Evolutionary conservation across 768 basidiomycete species (phyloP).

Genomic region (Erythrobasidium yunnanense): DNA sequence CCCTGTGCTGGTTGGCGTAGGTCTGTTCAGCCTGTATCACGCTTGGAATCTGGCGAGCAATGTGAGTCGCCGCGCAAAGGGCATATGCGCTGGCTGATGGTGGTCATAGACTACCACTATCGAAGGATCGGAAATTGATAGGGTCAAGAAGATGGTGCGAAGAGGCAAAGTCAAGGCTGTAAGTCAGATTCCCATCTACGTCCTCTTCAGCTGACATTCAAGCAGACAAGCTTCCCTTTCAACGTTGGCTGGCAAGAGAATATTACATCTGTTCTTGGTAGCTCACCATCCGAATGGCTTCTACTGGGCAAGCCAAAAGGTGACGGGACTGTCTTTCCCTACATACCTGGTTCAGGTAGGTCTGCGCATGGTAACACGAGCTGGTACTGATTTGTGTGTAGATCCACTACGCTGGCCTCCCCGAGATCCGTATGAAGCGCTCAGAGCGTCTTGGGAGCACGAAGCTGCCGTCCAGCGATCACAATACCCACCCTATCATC

Average conservation of each 20-base stretch:
- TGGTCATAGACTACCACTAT: constrained; percentile 63
- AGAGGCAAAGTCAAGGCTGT: constrained; percentile 77
- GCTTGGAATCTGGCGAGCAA: constrained; percentile 65
- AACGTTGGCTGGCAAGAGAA: constrained; percentile 68
- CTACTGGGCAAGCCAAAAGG: constrained; percentile 45
- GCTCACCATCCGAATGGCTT: constrained; percentile 67
- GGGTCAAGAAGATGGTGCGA: constrained; percentile 69
- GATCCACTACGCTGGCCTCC: constrained; percentile 35
- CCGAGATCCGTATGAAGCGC: constrained; percentile 26
- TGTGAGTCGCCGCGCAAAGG: constrained; percentile 28
- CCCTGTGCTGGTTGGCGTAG: constrained; percentile 76
- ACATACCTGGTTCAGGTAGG: constrained; percentile 47
- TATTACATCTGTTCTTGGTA: constrained; percentile 64
- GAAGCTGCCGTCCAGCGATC: constrained; percentile 35
- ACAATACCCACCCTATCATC: constrained; percentile 29
- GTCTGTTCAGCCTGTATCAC: constrained; percentile 84
- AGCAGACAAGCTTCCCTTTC: constrained; percentile 81
- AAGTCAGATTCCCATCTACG: background rate
- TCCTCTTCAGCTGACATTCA: background rate
- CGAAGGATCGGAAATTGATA: constrained; percentile 96
- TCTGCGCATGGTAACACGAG: constrained; percentile 34
- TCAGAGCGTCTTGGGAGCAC: background rate
- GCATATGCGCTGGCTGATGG: background rate
- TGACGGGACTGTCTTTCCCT: constrained; percentile 47
- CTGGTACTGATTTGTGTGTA: constrained; percentile 7